A percentile compares a stretch with the other conserved stretches of the same genome.
These are phyloP conservation scores for Sechiopsis laciniata DNA, from an alignment of 306 rosid genomes.

Conservation along the genomic window DNA sequence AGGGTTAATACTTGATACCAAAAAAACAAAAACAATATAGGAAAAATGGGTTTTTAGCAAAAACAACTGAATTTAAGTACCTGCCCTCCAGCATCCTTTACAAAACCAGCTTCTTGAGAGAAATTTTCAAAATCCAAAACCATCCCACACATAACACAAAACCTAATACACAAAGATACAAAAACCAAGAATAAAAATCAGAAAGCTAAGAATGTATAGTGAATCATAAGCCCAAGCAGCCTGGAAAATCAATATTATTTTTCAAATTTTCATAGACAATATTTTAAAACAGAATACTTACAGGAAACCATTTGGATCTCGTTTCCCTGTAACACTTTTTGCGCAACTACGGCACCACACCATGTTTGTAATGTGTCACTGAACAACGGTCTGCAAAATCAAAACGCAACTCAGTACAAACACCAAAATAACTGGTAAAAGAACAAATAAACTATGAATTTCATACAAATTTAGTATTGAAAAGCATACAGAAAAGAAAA, in stretches of 20 bases:
- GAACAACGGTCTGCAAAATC: neutral
- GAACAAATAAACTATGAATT: neutral
- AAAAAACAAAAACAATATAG: neutral
- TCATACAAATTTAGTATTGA: neutral
- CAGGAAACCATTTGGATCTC: slow-evolving; percentile 19
- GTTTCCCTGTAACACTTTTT: slow-evolving; percentile 16
- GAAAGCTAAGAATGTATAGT: neutral
- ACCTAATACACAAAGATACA: slow-evolving; percentile 14
- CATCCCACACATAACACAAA: slow-evolving; percentile 28
- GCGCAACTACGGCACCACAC: slow-evolving; percentile 23
- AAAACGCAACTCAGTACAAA: neutral
- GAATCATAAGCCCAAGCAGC: neutral
- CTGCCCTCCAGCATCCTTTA: slow-evolving; percentile 25
- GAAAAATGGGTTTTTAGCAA: neutral
- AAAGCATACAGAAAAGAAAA: neutral
- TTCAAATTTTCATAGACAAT: neutral
- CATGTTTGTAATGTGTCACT: slow-evolving; percentile 14
- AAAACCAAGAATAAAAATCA: neutral
- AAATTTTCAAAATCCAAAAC: slow-evolving; percentile 24
- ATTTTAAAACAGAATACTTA: slow-evolving; percentile 7
- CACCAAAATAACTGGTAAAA: neutral
- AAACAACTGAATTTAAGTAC: neutral
- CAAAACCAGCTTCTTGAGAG: slow-evolving; percentile 25
- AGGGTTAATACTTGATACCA: neutral
- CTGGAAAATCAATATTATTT: neutral